Evolutionary conservation across 2,329 filamentous ascomycete genomes (phyloP).

Genomic region (Arachnomyces sp.): DNA sequence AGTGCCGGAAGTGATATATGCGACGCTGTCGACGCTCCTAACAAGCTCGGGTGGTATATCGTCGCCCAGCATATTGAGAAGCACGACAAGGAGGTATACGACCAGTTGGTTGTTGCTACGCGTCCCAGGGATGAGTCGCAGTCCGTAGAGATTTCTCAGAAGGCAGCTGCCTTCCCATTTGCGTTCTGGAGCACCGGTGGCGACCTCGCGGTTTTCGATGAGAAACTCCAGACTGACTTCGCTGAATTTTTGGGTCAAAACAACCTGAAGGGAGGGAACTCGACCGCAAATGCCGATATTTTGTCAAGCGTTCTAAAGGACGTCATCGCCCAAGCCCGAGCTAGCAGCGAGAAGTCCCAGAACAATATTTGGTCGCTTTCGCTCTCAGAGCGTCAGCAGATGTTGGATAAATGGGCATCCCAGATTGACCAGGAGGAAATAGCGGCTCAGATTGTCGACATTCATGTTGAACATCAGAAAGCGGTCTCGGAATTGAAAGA

Average conservation of each 20-base stretch:
- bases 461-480: slow-evolving; percentile 16
- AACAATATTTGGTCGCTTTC: slow-evolving; percentile 14
- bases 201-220: background rate
- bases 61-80: slow-evolving; percentile 4
- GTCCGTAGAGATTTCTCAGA: background rate
- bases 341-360: background rate
- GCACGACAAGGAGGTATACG: slow-evolving; percentile 3
- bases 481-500: slow-evolving; percentile 7
- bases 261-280: background rate
- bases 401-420: slow-evolving; percentile 13
- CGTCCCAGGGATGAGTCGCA: background rate
- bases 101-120: slow-evolving; percentile 5
- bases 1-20: slow-evolving; percentile 7
- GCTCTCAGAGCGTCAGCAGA: slow-evolving; percentile 8
- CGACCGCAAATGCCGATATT: background rate
- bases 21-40: slow-evolving; percentile 4
- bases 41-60: slow-evolving; percentile 7
- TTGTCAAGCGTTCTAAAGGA: background rate
- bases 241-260: slow-evolving; percentile 2
- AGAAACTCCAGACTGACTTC: slow-evolving; percentile 1
- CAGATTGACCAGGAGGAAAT: slow-evolving; percentile 11
- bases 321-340: background rate
- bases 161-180: slow-evolving; percentile 5
- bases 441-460: slow-evolving; percentile 13
- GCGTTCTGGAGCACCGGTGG: slow-evolving; percentile 6